Base-by-base conservation (phyloP, 208 protist species). In the Crithidia mellificae region DNA sequence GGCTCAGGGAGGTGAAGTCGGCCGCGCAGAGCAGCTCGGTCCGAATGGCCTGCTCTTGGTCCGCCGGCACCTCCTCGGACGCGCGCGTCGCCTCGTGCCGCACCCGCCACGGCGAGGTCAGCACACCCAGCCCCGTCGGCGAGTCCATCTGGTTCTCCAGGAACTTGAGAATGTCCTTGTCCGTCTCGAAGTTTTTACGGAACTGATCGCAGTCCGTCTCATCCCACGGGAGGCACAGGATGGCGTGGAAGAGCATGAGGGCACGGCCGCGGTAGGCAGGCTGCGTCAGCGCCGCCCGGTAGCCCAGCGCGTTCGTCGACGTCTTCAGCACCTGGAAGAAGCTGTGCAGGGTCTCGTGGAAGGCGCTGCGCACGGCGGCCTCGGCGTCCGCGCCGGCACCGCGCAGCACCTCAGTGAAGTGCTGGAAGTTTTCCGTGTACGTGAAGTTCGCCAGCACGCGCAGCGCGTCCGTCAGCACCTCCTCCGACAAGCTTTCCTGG, bases 211-310 rank as follows among this genome's bases (percentile, higher is more conserved):
- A 89, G 65, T 96, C 90, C 15, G 83, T 70, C 20, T 77, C 76
- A 47, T 96, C 90, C 84, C 85, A 96, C 32, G 90, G 87, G 44
- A 90, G 80, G 67, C 87, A 96, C 53, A 93, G 64, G 38, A 96
- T 83, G 22, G 78, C 78, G 34, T 93, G 77, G 39, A 93, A 74
- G 24, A 81, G 68, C 78, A 93, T 83, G 22, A 74, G 80, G 14
- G 75, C 80, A 0, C 68, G 47, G 4, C 90, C 87, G 51, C 83
- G 64, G 17, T 68, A 43, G 0, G 84, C 84, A 22, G 63, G 51
- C 50, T 78, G 71, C 29, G 77, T 86, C 22, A 93, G 72, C 17
- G 81, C 74, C 5, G 72, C 74, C 6, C 81, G 75, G 50, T 76
- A 76, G 27, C 70, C 63, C 46, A 76, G 25, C 44, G 55, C 50